Percentiles rank a stretch among this genome's conserved stretches.
Evolutionary conservation across 2,329 filamentous ascomycete species (phyloP).

Genomic region (Talaromyces sp.): DNA sequence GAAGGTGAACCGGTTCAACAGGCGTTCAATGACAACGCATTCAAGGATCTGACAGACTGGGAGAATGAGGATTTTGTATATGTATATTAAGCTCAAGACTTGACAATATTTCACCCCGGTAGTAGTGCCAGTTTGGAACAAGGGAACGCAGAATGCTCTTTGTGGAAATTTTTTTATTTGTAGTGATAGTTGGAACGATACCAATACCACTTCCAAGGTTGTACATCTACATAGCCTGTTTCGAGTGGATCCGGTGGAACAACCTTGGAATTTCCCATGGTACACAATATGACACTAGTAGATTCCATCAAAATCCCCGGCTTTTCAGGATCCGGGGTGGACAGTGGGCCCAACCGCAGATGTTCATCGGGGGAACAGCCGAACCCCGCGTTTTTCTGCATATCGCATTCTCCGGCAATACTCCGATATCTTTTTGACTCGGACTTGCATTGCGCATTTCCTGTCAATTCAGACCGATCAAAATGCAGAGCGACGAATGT

Average conservation of each 20-base stretch:
- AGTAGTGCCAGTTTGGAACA: not conserved
- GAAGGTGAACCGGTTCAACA: constrained; percentile 31
- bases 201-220: too few relatives aligned
- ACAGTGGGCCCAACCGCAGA: not conserved
- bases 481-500: constrained; percentile 21
- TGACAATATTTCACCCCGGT: not conserved
- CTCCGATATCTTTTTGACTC: not conserved
- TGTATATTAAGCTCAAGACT: constrained; percentile 46
- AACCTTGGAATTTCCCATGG: too few relatives aligned
- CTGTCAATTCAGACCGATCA: not conserved
- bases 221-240: too few relatives aligned
- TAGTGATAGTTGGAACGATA: too few relatives aligned
- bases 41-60: constrained; percentile 63
- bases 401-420: not conserved
- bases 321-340: not conserved
- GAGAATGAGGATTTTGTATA: constrained; percentile 68
- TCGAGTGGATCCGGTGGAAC: too few relatives aligned
- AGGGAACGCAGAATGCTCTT: too few relatives aligned
- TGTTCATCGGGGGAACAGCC: not conserved
- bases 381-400: constrained; percentile 3
- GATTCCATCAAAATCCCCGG: not conserved
- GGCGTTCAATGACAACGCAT: constrained; percentile 51
- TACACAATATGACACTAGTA: too few relatives aligned
- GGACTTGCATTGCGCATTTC: not conserved
- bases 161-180: too few relatives aligned